These are phyloP conservation scores for Gonapodya prolifera DNA, from an alignment of 192 early-diverging fungal species.

Conservation along the genomic window DNA sequence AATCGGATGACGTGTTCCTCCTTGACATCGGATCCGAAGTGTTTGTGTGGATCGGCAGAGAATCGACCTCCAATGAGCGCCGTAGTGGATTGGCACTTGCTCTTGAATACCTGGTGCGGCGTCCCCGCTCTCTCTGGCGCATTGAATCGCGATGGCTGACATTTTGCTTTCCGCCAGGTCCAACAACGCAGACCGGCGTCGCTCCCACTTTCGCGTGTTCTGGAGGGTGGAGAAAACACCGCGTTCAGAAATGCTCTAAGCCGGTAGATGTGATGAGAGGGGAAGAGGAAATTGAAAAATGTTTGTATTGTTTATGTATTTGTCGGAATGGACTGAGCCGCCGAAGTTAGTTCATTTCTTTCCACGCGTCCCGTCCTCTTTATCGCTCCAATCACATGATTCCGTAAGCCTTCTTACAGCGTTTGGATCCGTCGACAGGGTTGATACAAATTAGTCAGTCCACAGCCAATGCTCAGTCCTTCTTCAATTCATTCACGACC, in stretches of 20 bases:
- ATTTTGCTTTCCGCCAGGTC: constrained; percentile 37
- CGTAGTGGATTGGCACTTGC: constrained; percentile 43
- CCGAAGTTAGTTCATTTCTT: too few relatives aligned
- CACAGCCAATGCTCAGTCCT: too few relatives aligned
- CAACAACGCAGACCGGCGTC: constrained; percentile 28
- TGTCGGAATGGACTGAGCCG: too few relatives aligned
- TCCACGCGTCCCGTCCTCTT: too few relatives aligned
- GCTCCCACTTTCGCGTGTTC: constrained; percentile 43
- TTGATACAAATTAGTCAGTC: too few relatives aligned
- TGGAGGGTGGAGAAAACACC: constrained; percentile 59
- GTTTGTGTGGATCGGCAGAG: constrained; percentile 44
- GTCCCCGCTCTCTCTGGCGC: neutral
- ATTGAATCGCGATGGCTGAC: neutral
- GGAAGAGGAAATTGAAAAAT: too few relatives aligned
- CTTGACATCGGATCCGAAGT: constrained; percentile 46
- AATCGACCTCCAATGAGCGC: constrained; percentile 37
- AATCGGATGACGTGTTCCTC: constrained; percentile 53
- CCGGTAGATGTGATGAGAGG: too few relatives aligned
- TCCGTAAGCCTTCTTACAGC: too few relatives aligned
- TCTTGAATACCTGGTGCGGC: constrained; percentile 10
- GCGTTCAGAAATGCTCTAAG: constrained; percentile 16
- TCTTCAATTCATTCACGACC: too few relatives aligned
- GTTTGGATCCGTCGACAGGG: too few relatives aligned
- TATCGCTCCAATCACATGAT: too few relatives aligned
- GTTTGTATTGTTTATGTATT: too few relatives aligned